Percentiles rank a stretch among this genome's conserved stretches.
phyloP scores from a whole-genome alignment of 2,329 filamentous ascomycete species.

The Neoascochyta sp. region DNA sequence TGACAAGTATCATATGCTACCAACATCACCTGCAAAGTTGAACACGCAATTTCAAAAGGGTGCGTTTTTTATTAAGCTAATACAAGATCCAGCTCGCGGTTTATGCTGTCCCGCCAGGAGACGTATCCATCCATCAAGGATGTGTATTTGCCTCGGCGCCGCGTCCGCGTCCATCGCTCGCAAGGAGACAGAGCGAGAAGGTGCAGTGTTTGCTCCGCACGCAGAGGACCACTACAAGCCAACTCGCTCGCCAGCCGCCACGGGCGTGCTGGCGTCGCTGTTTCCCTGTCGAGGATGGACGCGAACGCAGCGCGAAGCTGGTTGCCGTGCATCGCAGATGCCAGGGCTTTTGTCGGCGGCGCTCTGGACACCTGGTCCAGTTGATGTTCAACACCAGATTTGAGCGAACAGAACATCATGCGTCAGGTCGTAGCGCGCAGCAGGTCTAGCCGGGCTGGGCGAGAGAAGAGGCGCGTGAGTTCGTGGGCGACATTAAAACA shows the following conservation, averaged over 20 bases:
- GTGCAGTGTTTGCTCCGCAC: conserved; percentile 35
- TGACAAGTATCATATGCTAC: too few species aligned
- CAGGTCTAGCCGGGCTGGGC: too few species aligned
- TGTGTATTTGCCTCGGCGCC: too few species aligned
- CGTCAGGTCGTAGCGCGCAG: conserved; percentile 29
- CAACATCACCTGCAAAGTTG: too few species aligned
- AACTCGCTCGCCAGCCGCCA: conserved; percentile 24
- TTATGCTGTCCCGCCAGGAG: too few species aligned
- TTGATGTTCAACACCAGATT: conserved; percentile 41
- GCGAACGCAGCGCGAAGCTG: conserved; percentile 20
- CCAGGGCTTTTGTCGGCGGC: conserved; percentile 39
- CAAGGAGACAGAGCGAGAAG: conserved; percentile 16
- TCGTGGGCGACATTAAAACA: conserved; percentile 41
- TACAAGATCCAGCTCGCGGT: too few species aligned
- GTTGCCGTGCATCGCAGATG: conserved; percentile 40
- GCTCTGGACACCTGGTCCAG: conserved; percentile 32
- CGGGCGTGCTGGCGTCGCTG: conserved; percentile 27
- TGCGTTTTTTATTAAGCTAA: too few species aligned
- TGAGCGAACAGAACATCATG: conserved; percentile 32
- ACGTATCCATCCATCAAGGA: too few species aligned
- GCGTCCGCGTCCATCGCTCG: too few species aligned
- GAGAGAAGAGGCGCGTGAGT: too few species aligned
- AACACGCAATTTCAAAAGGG: too few species aligned
- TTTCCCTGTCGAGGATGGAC: conserved; percentile 5
- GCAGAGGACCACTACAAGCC: conserved; percentile 32